Percentiles rank a stretch among this genome's conserved stretches.
Conservation (phyloP, 306 rosid genomes). For the Prunus padus region DNA sequence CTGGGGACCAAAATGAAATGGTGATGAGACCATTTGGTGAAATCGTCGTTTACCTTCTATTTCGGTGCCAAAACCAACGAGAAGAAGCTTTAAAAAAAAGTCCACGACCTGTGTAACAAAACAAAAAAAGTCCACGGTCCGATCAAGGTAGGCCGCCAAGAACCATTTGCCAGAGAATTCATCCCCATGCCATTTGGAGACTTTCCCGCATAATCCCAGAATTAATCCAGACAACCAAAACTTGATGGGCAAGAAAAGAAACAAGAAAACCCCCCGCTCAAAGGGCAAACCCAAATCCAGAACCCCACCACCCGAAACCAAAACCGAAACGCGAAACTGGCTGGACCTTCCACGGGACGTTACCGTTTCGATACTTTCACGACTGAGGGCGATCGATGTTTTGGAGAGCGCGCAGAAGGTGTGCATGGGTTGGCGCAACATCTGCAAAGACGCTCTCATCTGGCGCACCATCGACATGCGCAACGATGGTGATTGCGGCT, state of each 20-base stretch:
- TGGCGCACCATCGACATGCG: slow-evolving; percentile 52
- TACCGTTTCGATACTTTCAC: slow-evolving; percentile 37
- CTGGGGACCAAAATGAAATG: no score
- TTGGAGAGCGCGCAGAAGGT: slow-evolving; percentile 34
- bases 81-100: no score
- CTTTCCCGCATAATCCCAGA: neutral
- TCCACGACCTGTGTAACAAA: no score
- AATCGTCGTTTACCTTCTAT: no score
- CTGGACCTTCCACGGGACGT: slow-evolving; percentile 50
- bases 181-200: neutral
- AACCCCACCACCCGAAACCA: neutral
- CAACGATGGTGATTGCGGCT: neutral
- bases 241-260: neutral
- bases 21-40: no score
- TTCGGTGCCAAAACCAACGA: no score
- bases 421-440: slow-evolving; percentile 51
- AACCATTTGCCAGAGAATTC: neutral
- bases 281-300: neutral
- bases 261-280: neutral
- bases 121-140: no score
- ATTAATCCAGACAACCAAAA: neutral
- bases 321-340: neutral
- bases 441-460: slow-evolving; percentile 50
- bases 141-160: no score
- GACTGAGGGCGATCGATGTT: slow-evolving; percentile 39